A percentile compares a stretch with the other conserved stretches of the same genome.
Conservation (phyloP, 2,329 filamentous ascomycete species). For the Fusarium newnesense region DNA sequence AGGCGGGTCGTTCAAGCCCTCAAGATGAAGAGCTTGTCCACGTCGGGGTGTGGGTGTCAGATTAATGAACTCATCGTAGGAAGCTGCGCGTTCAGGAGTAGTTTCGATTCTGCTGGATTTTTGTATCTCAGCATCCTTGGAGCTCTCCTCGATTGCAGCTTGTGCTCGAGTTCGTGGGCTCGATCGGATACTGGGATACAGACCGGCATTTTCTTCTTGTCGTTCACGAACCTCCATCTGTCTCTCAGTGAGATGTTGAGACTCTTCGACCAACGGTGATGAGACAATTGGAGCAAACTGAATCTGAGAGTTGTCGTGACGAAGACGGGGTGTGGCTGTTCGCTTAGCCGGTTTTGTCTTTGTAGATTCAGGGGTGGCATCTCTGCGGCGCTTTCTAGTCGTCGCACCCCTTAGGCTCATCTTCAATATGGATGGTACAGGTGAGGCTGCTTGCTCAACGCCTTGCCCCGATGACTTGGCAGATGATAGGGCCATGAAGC, state of each 20-base stretch:
- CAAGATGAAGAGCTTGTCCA: slow-evolving; percentile 60
- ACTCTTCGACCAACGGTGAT: slow-evolving; percentile 63
- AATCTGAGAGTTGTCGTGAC: slow-evolving; percentile 86
- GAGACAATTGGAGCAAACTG: slow-evolving; percentile 77
- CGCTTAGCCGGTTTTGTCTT: slow-evolving; percentile 42
- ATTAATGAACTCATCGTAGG: slow-evolving; percentile 63
- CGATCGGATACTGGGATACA: slow-evolving; percentile 76
- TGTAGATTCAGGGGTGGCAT: slow-evolving; percentile 42
- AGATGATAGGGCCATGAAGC: slow-evolving; percentile 46
- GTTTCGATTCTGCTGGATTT: slow-evolving; percentile 48
- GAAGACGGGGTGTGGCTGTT: slow-evolving; percentile 62
- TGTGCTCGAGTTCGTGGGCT: slow-evolving; percentile 50
- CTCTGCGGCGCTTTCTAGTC: slow-evolving; percentile 44
- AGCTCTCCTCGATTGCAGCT: slow-evolving; percentile 27
- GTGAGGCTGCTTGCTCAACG: slow-evolving; percentile 22
- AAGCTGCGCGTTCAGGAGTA: slow-evolving; percentile 57
- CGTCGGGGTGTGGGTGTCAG: slow-evolving; percentile 71
- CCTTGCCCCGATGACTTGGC: slow-evolving; percentile 45
- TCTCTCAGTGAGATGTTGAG: slow-evolving; percentile 80
- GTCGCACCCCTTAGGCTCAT: slow-evolving; percentile 34
- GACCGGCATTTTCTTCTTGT: slow-evolving; percentile 71
- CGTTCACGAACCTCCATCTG: slow-evolving; percentile 82
- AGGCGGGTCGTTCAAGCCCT: slow-evolving; percentile 64
- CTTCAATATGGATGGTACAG: slow-evolving; percentile 27
- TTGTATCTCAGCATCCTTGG: slow-evolving; percentile 11